Conservation (phyloP, 805 yeast species). For the Sugiyamaella americana region DNA sequence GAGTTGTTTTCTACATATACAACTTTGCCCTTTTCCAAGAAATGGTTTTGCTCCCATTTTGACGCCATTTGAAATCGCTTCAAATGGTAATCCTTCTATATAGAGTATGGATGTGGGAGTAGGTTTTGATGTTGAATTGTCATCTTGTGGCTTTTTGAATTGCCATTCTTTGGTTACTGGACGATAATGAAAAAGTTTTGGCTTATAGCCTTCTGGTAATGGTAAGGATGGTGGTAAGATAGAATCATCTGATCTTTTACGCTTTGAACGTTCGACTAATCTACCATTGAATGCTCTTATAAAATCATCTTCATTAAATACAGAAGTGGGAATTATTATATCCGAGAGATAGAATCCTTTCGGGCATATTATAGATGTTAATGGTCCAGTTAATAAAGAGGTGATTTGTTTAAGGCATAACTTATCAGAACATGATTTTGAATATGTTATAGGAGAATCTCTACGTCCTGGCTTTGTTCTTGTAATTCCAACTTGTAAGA, state of each 20-base stretch:
- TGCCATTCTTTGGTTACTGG: not conserved
- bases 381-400: conserved; percentile 31
- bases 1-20: conserved; percentile 16
- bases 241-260: not conserved
- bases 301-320: conserved; percentile 20
- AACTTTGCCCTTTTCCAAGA: conserved; percentile 19
- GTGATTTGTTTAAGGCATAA: conserved; percentile 52
- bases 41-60: conserved; percentile 25
- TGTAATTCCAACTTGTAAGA: conserved; percentile 52
- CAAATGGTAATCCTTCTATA: conserved; percentile 3
- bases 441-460: conserved; percentile 65
- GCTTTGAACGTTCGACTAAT: not conserved
- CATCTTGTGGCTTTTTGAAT: not conserved
- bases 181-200: not conserved
- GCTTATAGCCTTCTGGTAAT: not conserved
- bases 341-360: conserved; percentile 22
- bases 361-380: conserved; percentile 22
- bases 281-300: conserved; percentile 28
- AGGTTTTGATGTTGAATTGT: conserved; percentile 11
- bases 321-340: conserved; percentile 27
- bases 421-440: conserved; percentile 90
- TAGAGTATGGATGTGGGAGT: conserved; percentile 14
- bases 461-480: conserved; percentile 90
- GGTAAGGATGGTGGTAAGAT: no score
- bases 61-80: conserved; percentile 25